Evolutionary conservation across 495 filamentous ascomycete genomes (phyloP).

Genomic region (Penicillium robsamsonii): DNA sequence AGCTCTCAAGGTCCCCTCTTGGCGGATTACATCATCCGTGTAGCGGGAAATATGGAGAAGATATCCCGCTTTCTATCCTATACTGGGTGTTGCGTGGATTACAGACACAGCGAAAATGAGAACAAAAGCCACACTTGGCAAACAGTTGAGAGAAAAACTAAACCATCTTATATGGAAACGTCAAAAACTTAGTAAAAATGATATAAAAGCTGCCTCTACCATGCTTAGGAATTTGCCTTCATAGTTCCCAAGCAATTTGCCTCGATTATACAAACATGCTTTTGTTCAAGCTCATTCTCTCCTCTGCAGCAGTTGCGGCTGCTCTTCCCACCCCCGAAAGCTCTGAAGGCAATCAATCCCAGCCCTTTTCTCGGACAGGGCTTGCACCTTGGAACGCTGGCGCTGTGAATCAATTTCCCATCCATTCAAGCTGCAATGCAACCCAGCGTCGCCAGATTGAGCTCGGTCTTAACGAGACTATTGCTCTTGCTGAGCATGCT

Average conservation of each 20-base stretch:
- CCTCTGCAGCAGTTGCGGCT: slow-evolving; percentile 6
- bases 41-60: not conserved
- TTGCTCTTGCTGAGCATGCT: slow-evolving; percentile 48
- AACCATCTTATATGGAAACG: not conserved
- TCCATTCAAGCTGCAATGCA: slow-evolving; percentile 56
- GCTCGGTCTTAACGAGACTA: slow-evolving; percentile 47
- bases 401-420: slow-evolving; percentile 35
- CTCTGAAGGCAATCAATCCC: slow-evolving; percentile 1
- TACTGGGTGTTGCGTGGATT: not conserved
- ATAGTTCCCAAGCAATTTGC: not conserved
- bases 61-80: slow-evolving; percentile 2
- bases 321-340: slow-evolving; percentile 12
- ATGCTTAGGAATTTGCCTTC: not conserved
- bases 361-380: slow-evolving; percentile 10
- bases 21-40: not conserved
- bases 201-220: slow-evolving; percentile 1
- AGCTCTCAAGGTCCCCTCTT: slow-evolving; percentile 22
- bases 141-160: not conserved
- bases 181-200: not conserved
- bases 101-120: not conserved
- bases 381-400: slow-evolving; percentile 24
- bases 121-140: slow-evolving; percentile 2
- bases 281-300: not conserved
- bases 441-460: slow-evolving; percentile 50
- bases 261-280: slow-evolving; percentile 2